Evolutionary conservation across 768 basidiomycete species (phyloP).

Genomic region (Mycena metata): DNA sequence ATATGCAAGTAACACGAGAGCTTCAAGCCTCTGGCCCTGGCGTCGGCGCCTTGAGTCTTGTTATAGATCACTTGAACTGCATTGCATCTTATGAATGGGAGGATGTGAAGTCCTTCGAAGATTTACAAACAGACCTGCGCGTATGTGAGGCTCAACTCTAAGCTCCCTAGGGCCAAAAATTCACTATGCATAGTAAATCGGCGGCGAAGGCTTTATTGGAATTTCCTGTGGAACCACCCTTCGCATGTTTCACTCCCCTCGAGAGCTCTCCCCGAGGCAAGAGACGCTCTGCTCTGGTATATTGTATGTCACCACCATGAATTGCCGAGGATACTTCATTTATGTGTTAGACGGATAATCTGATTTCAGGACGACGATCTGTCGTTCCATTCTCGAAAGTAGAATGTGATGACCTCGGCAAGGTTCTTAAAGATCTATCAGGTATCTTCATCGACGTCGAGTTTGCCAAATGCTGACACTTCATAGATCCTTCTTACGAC

Average conservation of each 20-base stretch:
- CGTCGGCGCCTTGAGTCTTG: constrained; percentile 50
- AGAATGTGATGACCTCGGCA: constrained; percentile 65
- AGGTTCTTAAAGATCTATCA: constrained; percentile 53
- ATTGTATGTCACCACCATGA: constrained; percentile 47
- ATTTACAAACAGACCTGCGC: constrained; percentile 44
- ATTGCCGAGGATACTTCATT: background rate
- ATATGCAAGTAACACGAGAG: constrained; percentile 50
- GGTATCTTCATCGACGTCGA: constrained; percentile 39
- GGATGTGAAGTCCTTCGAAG: constrained; percentile 48
- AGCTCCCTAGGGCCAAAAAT: background rate
- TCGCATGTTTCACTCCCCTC: constrained; percentile 57
- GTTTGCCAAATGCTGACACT: background rate
- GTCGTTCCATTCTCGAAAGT: constrained; percentile 66
- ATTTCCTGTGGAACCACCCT: constrained; percentile 64
- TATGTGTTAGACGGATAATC: constrained; percentile 58
- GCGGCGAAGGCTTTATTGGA: constrained; percentile 65
- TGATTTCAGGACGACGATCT: constrained; percentile 59
- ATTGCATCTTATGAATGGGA: constrained; percentile 57
- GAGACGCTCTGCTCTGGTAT: constrained; percentile 66
- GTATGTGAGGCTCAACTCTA: constrained; percentile 38
- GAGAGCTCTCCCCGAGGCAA: constrained; percentile 60
- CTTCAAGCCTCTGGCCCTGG: constrained; percentile 27
- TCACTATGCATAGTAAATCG: constrained; percentile 53
- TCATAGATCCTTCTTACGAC: constrained; percentile 50
- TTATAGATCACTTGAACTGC: constrained; percentile 62